Evolutionary conservation across 495 filamentous ascomycete genomes (phyloP), one percentile per base, ranked within the genome.

Genomic region (Penicillium nucicola): DNA sequence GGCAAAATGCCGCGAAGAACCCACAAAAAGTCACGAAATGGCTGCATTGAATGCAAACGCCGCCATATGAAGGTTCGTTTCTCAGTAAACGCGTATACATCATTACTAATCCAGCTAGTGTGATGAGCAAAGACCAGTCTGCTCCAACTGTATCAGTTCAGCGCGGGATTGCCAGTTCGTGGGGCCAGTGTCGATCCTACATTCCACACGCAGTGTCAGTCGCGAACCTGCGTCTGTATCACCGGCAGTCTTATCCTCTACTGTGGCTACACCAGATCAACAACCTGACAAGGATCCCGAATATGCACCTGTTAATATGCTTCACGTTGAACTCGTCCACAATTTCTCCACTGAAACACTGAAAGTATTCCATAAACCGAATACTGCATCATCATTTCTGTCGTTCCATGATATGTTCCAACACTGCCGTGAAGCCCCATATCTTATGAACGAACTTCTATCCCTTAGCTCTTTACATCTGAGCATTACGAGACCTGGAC

Each of bases 1-100:
- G 35, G 45, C 28, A 40, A 41, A 41, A 74, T 71, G 71, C 58
- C 61, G 14, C 69, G 67, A 17, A 57, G 64, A 53, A 47, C 61
- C 6, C 69, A 72, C 43, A 59, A 48, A 33, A 74, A 74, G 36
- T 70, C 65, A 23, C 58, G 67, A n/a, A 62, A 63, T 43, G 70
- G 69, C 20, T 72, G 67, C 43, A 22, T 62, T 7, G 62, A 67
- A 57, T 72, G 67, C 45, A 74, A 74, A 45, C 63, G 62, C 38
- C 67, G 67, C 17, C 68, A 69, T 30, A 58, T 72, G 31, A 74
- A 74, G 59, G 70, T 68, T 51, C 23, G 52, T 33, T 15, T 32
- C 17, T 14, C 13, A 13, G 30, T 1, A 14, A n/a, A 10, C 13
- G 7, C 17, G n/a, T 20, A 28, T 18, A 34, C 35, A 38, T 23